A percentile compares a stretch with the other conserved stretches of the same genome.
Conservation (phyloP, 2,329 filamentous ascomycete species). For the Calonectria ilicicola region DNA sequence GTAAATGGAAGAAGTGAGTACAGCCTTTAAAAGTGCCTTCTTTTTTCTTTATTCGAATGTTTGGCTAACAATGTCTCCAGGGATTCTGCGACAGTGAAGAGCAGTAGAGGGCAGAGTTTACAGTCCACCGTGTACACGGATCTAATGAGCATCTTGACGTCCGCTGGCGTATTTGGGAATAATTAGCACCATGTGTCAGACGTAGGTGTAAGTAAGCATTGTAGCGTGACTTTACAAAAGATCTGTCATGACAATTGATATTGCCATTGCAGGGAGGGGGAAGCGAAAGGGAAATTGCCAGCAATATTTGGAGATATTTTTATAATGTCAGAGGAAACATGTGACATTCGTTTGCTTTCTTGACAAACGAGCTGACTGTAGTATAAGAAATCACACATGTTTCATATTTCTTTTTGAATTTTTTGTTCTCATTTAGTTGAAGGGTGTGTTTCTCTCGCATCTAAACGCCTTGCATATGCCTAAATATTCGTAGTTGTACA, state of each 20-base stretch:
- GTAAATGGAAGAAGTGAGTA: not conserved
- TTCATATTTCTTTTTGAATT: not conserved
- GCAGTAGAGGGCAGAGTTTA: not conserved
- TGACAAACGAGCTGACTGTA: too few species aligned
- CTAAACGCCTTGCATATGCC: conserved; percentile 52
- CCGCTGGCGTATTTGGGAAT: not conserved
- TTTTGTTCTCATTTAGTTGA: conserved; percentile 30
- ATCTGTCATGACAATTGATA: too few species aligned
- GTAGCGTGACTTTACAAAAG: not conserved
- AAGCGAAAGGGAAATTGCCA: too few species aligned
- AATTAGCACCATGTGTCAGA: not conserved
- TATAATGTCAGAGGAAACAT: too few species aligned
- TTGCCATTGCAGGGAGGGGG: not conserved
- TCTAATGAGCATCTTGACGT: not conserved
- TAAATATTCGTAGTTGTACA: conserved; percentile 49
- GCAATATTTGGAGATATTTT: not conserved
- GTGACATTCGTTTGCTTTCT: too few species aligned
- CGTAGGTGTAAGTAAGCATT: not conserved
- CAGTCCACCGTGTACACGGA: not conserved
- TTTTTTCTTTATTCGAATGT: not conserved
- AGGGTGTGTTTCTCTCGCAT: conserved; percentile 41
- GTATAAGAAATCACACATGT: too few species aligned
- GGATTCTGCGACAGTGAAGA: not conserved
- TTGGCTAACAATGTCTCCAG: not conserved
- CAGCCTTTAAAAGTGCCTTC: too few species aligned